Evolutionary conservation across 2,329 filamentous ascomycete species (phyloP).

Genomic region (Phaeosphaeriaceae sp.): DNA sequence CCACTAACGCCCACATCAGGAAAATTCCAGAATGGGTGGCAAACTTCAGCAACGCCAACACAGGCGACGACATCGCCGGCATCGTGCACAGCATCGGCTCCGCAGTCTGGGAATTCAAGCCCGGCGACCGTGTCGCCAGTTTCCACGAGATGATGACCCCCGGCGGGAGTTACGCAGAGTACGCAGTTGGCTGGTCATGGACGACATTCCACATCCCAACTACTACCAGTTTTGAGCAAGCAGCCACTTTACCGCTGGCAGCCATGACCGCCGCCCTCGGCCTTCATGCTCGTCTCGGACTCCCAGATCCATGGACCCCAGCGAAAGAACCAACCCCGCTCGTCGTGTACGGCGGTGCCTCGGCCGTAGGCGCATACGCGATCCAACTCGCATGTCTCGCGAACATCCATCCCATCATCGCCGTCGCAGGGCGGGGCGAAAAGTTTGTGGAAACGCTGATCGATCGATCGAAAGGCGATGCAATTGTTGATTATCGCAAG

Average conservation of each 20-base stretch:
- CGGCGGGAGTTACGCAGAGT: conserved; percentile 66
- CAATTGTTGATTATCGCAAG: conserved; percentile 60
- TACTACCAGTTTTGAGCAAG: conserved; percentile 58
- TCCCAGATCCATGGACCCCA: conserved; percentile 51
- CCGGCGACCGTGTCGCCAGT: conserved; percentile 63
- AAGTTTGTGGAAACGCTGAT: conserved; percentile 47
- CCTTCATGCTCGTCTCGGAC: conserved; percentile 51
- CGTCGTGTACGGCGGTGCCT: conserved; percentile 52
- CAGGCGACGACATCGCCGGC: conserved; percentile 63
- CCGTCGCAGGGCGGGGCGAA: conserved; percentile 49
- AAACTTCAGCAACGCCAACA: conserved; percentile 48
- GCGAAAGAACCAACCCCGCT: conserved; percentile 31
- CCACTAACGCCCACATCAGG: conserved; percentile 15
- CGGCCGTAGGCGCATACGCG: conserved; percentile 51
- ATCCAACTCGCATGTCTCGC: conserved; percentile 49
- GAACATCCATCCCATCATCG: conserved; percentile 52
- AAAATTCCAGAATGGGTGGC: conserved; percentile 29
- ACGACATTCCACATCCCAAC: conserved; percentile 64
- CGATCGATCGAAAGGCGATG: conserved; percentile 49
- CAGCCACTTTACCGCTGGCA: conserved; percentile 55
- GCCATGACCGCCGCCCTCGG: conserved; percentile 55
- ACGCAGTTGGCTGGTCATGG: conserved; percentile 62
- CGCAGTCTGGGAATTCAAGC: conserved; percentile 63
- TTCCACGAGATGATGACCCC: conserved; percentile 62
- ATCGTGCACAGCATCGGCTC: conserved; percentile 62